These are phyloP conservation scores for Volvox reticuliferus DNA, from an alignment of 139 green algal genomes.

Conservation along the genomic window DNA sequence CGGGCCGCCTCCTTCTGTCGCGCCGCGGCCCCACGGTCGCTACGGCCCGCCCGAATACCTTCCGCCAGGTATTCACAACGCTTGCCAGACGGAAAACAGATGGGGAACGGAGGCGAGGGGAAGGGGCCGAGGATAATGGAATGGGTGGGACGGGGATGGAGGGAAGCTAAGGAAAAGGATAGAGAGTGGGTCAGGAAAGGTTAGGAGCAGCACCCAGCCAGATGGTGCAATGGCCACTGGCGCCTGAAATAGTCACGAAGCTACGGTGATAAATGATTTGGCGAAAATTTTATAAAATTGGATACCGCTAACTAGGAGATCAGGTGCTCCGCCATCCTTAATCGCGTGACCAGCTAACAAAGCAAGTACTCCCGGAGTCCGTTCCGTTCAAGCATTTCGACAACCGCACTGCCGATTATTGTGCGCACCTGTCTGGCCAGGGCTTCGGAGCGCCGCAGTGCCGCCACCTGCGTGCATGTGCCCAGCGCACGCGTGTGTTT, in stretches of 20 bases:
- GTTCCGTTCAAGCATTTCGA: no score
- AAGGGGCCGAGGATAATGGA: neutral
- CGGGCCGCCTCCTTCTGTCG: constrained; percentile 22
- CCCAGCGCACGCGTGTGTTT: neutral
- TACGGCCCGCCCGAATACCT: constrained; percentile 1
- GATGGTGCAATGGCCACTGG: neutral
- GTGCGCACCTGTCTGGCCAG: constrained; percentile 10
- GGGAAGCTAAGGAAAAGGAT: neutral
- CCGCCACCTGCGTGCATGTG: constrained; percentile 5
- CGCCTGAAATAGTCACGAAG: neutral
- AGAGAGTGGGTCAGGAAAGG: no score
- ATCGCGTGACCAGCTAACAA: neutral
- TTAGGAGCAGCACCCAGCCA: neutral
- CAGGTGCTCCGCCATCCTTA: neutral
- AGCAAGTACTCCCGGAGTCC: neutral
- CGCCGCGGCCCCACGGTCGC: neutral
- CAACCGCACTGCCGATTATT: neutral
- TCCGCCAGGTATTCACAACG: constrained; percentile 41
- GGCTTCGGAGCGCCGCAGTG: constrained; percentile 9
- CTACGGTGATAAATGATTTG: neutral
- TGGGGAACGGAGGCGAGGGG: no score
- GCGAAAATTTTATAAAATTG: neutral
- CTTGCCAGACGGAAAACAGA: neutral
- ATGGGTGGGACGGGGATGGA: neutral
- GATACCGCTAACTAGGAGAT: neutral